Conservation (phyloP, 176 grass and related monocot genomes). For the Musa beccarii region DNA sequence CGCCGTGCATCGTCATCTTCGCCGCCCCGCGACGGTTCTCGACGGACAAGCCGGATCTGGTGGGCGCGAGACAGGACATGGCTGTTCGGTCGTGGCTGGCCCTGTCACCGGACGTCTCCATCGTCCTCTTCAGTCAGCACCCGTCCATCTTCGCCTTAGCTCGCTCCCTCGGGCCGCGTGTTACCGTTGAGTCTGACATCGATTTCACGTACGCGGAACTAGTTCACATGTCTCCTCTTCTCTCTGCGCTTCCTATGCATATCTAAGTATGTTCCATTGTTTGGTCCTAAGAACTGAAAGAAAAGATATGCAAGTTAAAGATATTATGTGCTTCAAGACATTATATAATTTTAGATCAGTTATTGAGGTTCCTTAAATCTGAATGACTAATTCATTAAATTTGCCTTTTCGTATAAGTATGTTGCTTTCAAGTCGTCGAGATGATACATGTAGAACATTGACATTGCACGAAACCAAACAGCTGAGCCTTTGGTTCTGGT, state of each 20-base stretch:
- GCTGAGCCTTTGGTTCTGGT: no score
- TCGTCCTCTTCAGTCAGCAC: constrained; percentile 55
- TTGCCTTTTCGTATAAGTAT: no score
- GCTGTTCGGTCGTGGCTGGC: constrained; percentile 81
- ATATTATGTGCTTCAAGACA: no score
- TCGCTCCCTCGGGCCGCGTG: constrained; percentile 33
- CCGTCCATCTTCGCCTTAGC: constrained; percentile 25
- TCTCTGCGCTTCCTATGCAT: background rate
- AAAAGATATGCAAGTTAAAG: background rate
- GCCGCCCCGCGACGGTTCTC: constrained; percentile 29
- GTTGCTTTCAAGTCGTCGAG: no score
- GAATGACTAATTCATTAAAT: no score
- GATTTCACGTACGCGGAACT: constrained; percentile 51
- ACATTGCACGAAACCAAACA: no score
- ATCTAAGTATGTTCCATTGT: background rate
- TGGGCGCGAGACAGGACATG: constrained; percentile 42
- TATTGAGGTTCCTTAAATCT: no score
- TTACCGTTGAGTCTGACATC: constrained; percentile 37
- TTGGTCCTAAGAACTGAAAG: background rate
- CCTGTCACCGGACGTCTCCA: constrained; percentile 40
- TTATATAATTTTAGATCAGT: no score
- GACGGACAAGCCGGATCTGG: constrained; percentile 17
- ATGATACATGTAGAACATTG: no score
- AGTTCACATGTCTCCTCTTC: background rate
- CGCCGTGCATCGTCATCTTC: constrained; percentile 40